Conservation (phyloP, 345 rosid species). For the Bretschneidera sinensis region DNA sequence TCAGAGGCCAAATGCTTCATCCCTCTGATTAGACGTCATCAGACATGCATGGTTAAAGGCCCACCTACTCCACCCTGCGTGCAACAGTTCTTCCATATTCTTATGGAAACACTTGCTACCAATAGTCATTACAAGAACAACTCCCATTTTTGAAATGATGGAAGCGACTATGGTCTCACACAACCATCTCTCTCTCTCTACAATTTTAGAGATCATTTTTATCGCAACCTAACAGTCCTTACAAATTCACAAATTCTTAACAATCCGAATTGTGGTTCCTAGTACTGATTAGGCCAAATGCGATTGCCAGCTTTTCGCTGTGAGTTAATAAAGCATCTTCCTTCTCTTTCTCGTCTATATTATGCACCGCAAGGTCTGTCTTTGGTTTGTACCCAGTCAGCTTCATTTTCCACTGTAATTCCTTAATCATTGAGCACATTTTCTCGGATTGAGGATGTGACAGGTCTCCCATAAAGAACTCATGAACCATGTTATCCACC, state of each 20-base stretch:
- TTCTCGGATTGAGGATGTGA: background rate
- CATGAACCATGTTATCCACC: slow-evolving; percentile 1
- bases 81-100: no score
- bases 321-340: background rate
- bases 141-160: slow-evolving; percentile 1
- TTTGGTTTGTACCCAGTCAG: background rate
- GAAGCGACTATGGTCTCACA: background rate
- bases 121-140: slow-evolving; percentile 2
- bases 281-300: background rate
- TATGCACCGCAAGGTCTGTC: background rate
- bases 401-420: background rate
- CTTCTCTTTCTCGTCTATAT: slow-evolving; percentile 1
- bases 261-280: background rate
- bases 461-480: slow-evolving; percentile 3
- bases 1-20: no score
- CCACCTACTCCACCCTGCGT: no score
- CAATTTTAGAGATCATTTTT: background rate
- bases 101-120: background rate
- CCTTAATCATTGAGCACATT: background rate
- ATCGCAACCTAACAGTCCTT: background rate
- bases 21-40: no score
- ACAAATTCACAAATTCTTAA: background rate
- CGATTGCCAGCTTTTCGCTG: background rate
- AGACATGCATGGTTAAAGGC: no score
- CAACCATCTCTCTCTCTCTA: background rate